Conservation (phyloP, 2,329 filamentous ascomycete species). For the Colletotrichum noveboracense region DNA sequence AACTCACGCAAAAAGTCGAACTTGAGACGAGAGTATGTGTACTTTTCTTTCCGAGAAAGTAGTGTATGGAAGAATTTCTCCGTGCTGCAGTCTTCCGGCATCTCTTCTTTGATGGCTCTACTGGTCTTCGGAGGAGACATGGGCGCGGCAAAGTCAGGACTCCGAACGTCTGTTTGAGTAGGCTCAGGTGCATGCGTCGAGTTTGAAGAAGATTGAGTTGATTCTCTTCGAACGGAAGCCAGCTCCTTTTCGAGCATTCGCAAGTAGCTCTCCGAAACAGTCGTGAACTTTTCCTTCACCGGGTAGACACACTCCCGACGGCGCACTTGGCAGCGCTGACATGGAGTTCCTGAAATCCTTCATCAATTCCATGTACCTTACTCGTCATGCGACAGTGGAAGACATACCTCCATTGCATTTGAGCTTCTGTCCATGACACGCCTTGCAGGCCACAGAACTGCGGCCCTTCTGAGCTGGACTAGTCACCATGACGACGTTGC, state of each 20-base stretch:
- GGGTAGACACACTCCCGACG: constrained; percentile 16
- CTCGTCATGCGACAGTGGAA: accelerated
- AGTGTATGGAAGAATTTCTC: constrained; percentile 22
- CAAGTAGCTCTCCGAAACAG: constrained; percentile 22
- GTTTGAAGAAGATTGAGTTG: background rate
- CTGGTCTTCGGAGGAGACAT: background rate
- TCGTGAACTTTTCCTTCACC: constrained; percentile 10
- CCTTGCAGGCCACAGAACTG: constrained; percentile 20
- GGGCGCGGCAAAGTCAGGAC: background rate
- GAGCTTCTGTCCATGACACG: constrained; percentile 23
- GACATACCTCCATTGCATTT: constrained; percentile 23
- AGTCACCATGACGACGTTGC: background rate
- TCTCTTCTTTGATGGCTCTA: background rate
- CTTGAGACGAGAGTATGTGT: constrained; percentile 23
- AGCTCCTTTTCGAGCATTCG: constrained; percentile 9
- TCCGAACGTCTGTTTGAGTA: background rate
- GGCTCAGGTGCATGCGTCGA: background rate
- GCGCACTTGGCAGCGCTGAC: background rate
- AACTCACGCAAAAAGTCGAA: constrained; percentile 23
- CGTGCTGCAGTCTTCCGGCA: constrained; percentile 18
- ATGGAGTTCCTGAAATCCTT: background rate
- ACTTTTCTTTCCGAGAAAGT: background rate
- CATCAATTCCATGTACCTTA: background rate
- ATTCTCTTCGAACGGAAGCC: background rate
- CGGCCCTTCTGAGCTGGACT: constrained; percentile 3